Conservation (phyloP, 352 stramenopile genomes). For the Phytopythium kandeliae region DNA sequence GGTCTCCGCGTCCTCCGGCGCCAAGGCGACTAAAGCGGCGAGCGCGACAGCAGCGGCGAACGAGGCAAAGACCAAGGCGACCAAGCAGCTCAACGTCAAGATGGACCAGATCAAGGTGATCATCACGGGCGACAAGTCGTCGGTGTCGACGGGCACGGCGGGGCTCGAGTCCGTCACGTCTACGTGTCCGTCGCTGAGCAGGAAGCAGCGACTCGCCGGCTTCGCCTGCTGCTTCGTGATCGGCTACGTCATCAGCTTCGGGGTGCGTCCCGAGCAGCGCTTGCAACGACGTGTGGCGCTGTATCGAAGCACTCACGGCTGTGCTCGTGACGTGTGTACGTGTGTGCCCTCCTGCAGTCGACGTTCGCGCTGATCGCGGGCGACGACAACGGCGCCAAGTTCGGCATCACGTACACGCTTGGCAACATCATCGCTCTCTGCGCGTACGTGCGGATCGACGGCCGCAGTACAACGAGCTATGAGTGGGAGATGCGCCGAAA, state of each 20-base stretch:
- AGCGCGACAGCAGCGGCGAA: background rate
- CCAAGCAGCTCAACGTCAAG: background rate
- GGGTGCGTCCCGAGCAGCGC: conserved; percentile 23
- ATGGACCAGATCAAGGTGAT: conserved; percentile 83
- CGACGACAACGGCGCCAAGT: conserved; percentile 65
- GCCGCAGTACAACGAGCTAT: background rate
- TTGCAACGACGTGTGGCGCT: too few species aligned
- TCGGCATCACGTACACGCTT: conserved; percentile 77
- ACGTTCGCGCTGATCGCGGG: conserved; percentile 74
- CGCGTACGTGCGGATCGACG: conserved; percentile 29
- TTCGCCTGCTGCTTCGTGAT: conserved; percentile 76
- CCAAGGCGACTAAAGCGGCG: background rate
- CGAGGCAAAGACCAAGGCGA: conserved; percentile 3
- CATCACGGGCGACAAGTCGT: conserved; percentile 51
- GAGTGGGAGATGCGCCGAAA: too few species aligned
- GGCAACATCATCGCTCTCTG: conserved; percentile 82
- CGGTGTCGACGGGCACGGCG: conserved; percentile 7
- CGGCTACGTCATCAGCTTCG: conserved; percentile 80
- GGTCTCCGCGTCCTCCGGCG: background rate
- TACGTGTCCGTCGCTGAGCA: conserved; percentile 62
- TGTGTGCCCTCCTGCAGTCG: conserved; percentile 27
- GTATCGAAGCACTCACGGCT: too few species aligned
- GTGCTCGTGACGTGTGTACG: too few species aligned
- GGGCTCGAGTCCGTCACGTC: conserved; percentile 35
- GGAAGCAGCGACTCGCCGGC: conserved; percentile 60